Evolutionary conservation across 2,329 filamentous ascomycete species (phyloP).

Genomic region (Exophiala phaeomuriformis): DNA sequence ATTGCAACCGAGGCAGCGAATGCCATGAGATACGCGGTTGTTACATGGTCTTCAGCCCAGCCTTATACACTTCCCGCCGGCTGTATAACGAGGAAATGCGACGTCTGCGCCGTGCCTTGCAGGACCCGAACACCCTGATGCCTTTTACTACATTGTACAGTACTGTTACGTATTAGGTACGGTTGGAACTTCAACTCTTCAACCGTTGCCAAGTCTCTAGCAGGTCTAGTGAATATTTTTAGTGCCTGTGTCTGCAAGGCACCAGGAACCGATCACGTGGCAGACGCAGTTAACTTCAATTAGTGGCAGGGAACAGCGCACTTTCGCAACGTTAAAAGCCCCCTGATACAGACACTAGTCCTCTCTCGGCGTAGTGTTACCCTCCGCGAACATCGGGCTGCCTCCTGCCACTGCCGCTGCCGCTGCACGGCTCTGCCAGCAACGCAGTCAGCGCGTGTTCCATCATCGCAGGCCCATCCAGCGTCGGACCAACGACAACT

Average conservation of each 20-base stretch:
- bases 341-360: background rate
- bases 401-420: background rate
- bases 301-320: background rate
- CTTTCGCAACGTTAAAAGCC: background rate
- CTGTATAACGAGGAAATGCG: no score
- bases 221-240: no score
- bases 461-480: background rate
- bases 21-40: no score
- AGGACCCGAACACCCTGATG: no score
- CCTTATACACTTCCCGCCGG: no score
- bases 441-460: background rate
- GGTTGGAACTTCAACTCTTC: background rate
- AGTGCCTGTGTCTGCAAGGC: background rate
- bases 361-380: background rate
- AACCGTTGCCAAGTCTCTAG: background rate
- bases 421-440: no score
- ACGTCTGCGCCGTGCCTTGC: no score
- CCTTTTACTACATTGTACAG: no score
- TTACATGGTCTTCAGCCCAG: no score
- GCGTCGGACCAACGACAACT: background rate
- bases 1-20: no score
- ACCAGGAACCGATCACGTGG: conserved; percentile 7
- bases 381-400: background rate
- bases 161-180: no score
- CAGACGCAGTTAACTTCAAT: background rate